Conservation (phyloP, 2,329 filamentous ascomycete genomes). For the Dichotomopilus funicola region DNA sequence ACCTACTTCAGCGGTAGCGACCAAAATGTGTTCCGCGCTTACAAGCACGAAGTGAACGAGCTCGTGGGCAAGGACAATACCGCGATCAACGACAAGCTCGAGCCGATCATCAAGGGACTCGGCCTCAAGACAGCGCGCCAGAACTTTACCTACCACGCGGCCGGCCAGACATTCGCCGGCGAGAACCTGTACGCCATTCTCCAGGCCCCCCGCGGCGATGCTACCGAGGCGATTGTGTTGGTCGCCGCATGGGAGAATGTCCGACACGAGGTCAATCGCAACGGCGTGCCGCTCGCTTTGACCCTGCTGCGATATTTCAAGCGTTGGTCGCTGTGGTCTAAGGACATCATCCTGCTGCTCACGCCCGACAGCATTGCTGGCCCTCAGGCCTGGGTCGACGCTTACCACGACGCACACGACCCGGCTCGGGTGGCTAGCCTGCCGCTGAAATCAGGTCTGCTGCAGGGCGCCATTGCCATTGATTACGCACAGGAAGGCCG, state of each 20-base stretch:
- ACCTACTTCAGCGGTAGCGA: conserved; percentile 97
- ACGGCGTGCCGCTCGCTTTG: conserved; percentile 78
- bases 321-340: conserved; percentile 96
- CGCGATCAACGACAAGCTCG: conserved; percentile 64
- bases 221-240: conserved; percentile 92
- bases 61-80: conserved; percentile 48
- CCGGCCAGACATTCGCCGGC: conserved; percentile 65
- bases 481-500: conserved; percentile 82
- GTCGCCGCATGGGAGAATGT: conserved; percentile 85
- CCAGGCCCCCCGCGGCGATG: conserved; percentile 88
- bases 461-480: conserved; percentile 88
- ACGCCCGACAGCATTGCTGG: conserved; percentile 84
- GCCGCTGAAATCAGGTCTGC: conserved; percentile 82
- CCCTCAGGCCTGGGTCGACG: conserved; percentile 94
- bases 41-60: conserved; percentile 71
- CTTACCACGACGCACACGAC: conserved; percentile 87
- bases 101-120: conserved; percentile 66
- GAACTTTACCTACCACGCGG: conserved; percentile 76
- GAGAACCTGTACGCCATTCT: conserved; percentile 93
- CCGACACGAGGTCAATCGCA: conserved; percentile 70
- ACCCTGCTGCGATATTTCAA: conserved; percentile 93
- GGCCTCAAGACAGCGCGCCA: conserved; percentile 86
- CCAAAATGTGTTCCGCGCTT: conserved; percentile 88
- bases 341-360: conserved; percentile 91
- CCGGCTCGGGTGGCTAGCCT: conserved; percentile 64